phyloP scores from a whole-genome alignment of 2,329 filamentous ascomycete species.

The Epichloe gansuensis region DNA sequence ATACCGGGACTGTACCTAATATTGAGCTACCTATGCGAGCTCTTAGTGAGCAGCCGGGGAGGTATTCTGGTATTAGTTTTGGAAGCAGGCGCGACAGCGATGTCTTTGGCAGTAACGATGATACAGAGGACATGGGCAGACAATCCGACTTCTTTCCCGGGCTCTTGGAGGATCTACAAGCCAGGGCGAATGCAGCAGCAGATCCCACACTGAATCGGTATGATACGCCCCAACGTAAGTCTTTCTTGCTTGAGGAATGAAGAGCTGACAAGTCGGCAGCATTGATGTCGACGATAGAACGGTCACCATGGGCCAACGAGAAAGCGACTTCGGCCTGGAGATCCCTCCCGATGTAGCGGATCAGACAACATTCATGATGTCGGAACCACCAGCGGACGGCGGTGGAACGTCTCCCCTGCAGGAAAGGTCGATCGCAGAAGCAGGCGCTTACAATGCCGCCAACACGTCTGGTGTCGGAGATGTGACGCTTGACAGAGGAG shows the following conservation, averaged over 20 bases:
- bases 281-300: slow-evolving; percentile 28
- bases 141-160: slow-evolving; percentile 42
- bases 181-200: slow-evolving; percentile 20
- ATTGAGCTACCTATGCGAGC: slow-evolving; percentile 46
- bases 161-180: slow-evolving; percentile 30
- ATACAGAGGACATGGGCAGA: slow-evolving; percentile 29
- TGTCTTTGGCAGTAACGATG: slow-evolving; percentile 25
- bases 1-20: slow-evolving; percentile 45
- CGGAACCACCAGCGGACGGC: slow-evolving; percentile 19
- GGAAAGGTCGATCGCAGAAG: background rate
- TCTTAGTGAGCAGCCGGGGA: slow-evolving; percentile 29
- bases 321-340: slow-evolving; percentile 39
- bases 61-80: slow-evolving; percentile 40
- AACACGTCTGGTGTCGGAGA: slow-evolving; percentile 2
- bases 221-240: background rate
- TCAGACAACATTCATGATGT: slow-evolving; percentile 40
- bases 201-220: slow-evolving; percentile 34
- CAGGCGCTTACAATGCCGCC: background rate
- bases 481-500: slow-evolving; percentile 5
- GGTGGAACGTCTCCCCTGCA: slow-evolving; percentile 13
- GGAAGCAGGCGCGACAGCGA: slow-evolving; percentile 43
- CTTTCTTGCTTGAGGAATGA: background rate
- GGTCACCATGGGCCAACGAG: slow-evolving; percentile 25
- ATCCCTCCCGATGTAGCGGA: slow-evolving; percentile 33
- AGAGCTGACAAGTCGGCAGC: slow-evolving; percentile 11